Percentiles rank a stretch among this genome's conserved stretches.
phyloP scores from a whole-genome alignment of 2,329 filamentous ascomycete genomes.

The Penicillium digitatum region DNA sequence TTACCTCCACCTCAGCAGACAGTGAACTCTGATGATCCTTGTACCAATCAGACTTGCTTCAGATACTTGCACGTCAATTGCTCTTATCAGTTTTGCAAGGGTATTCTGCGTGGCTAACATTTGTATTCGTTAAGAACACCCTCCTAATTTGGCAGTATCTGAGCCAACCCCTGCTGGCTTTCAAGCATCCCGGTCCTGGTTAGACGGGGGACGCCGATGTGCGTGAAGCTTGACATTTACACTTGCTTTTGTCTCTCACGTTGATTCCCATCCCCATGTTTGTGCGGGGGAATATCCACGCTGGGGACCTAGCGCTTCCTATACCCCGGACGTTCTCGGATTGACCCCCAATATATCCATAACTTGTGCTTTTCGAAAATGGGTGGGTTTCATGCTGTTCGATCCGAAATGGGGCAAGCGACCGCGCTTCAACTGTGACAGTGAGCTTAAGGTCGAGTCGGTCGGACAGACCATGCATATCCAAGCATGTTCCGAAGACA shows the following conservation, averaged over 20 bases:
- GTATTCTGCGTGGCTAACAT: not conserved
- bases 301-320: not conserved
- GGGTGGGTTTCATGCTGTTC: not conserved
- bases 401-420: not conserved
- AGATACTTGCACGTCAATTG: not conserved
- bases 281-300: conserved; percentile 1
- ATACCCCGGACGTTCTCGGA: not conserved
- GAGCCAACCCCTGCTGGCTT: not conserved
- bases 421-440: not conserved
- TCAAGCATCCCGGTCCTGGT: conserved; percentile 2
- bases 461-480: not conserved
- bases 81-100: not conserved
- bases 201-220: conserved; percentile 16
- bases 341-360: not conserved
- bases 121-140: not conserved
- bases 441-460: not conserved
- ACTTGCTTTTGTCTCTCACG: not conserved
- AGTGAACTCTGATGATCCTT: not conserved
- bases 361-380: not conserved
- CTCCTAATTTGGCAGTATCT: not conserved
- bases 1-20: not conserved
- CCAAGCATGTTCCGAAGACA: not conserved
- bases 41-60: not conserved
- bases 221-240: not conserved
- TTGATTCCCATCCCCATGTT: not conserved